These are phyloP conservation scores for Heliosperma pusillum DNA, from an alignment of 148 eudicot genomes.

Conservation along the genomic window DNA sequence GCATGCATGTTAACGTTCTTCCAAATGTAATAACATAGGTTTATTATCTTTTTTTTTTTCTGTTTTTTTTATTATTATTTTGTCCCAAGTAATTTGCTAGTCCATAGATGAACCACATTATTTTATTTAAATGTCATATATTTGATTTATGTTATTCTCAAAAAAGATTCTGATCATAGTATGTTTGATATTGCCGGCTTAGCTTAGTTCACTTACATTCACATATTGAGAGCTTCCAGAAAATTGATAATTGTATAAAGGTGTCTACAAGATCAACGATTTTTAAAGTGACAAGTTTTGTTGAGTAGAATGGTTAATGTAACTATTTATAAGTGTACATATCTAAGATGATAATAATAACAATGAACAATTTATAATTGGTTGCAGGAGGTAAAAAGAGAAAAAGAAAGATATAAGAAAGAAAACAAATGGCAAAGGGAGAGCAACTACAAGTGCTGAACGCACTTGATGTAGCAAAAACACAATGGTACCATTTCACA, in stretches of 20 bases:
- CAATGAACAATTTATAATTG: background rate
- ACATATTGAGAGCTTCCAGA: no score
- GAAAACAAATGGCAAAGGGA: constrained; percentile 32
- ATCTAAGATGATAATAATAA: no score
- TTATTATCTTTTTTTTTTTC: no score
- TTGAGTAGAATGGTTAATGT: background rate
- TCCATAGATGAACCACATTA: background rate
- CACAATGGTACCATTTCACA: constrained; percentile 73
- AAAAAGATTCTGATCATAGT: no score
- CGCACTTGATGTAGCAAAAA: constrained; percentile 63
- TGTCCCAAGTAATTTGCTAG: background rate
- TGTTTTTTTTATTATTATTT: no score
- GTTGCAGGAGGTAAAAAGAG: background rate
- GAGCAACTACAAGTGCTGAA: constrained; percentile 44
- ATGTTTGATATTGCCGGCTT: background rate
- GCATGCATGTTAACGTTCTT: no score
- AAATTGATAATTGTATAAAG: no score
- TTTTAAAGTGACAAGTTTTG: no score
- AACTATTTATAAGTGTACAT: no score
- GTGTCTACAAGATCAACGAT: no score
- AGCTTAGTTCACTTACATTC: background rate
- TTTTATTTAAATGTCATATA: no score
- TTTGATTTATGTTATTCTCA: no score
- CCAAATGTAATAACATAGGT: background rate
- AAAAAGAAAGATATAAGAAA: background rate